These are phyloP conservation scores for Picochlorum sp. DNA, from an alignment of 139 green algal genomes.

Conservation along the genomic window DNA sequence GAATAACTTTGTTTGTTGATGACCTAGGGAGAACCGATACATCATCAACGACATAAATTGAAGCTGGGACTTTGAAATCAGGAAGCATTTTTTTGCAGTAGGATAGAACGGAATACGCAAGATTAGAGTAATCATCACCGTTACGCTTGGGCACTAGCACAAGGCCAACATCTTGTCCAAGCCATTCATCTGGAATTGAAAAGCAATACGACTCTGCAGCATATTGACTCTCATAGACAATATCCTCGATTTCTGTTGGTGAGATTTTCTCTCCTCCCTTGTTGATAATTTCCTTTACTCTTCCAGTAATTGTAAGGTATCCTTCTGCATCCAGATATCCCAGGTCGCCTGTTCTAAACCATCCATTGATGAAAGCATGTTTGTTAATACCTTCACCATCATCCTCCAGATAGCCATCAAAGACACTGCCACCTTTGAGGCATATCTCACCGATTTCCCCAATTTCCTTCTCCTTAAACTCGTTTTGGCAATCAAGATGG, in stretches of 20 bases:
- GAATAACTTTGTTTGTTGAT: not conserved
- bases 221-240: not conserved
- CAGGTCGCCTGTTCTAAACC: constrained; percentile 67
- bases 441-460: constrained; percentile 62
- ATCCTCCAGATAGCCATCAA: constrained; percentile 64
- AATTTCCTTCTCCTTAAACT: not conserved
- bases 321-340: constrained; percentile 64
- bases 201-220: constrained; percentile 3
- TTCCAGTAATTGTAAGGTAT: constrained; percentile 68
- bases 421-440: constrained; percentile 68
- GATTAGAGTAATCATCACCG: not conserved
- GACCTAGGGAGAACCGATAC: not conserved
- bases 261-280: constrained; percentile 78
- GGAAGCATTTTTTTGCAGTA: not conserved
- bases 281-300: constrained; percentile 91
- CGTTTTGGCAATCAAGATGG: not conserved
- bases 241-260: constrained; percentile 46
- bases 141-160: not conserved
- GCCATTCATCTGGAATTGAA: not conserved
- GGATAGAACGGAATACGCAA: not conserved
- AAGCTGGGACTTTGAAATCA: not conserved
- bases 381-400: constrained; percentile 45
- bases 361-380: constrained; percentile 46
- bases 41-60: constrained; percentile 1
- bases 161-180: not conserved